Conservation (phyloP, 192 early-diverging fungal genomes). For the Coemansia umbellata region DNA sequence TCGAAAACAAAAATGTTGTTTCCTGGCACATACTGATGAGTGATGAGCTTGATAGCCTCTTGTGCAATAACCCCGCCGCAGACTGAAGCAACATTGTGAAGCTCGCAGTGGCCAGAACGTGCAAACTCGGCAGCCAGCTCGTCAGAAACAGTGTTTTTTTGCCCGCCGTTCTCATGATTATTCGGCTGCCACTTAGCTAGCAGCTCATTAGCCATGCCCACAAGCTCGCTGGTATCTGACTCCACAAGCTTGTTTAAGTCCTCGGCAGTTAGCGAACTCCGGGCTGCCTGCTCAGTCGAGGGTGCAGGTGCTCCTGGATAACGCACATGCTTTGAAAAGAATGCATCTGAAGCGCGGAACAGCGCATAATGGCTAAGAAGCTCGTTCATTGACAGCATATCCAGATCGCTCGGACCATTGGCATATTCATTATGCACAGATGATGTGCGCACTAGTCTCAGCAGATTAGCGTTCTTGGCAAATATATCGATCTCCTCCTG, state of each 20-base stretch:
- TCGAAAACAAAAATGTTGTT: slow-evolving; percentile 85
- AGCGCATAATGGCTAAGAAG: slow-evolving; percentile 24
- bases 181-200: slow-evolving; percentile 15
- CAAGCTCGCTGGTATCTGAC: slow-evolving; percentile 7
- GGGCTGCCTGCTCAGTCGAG: background rate
- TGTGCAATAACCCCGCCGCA: slow-evolving; percentile 89
- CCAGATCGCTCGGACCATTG: background rate
- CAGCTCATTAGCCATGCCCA: slow-evolving; percentile 9
- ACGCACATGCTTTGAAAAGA: slow-evolving; percentile 12
- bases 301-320: slow-evolving; percentile 18
- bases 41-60: slow-evolving; percentile 94
- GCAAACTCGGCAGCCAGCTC: slow-evolving; percentile 36
- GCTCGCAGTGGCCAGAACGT: slow-evolving; percentile 68
- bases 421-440: slow-evolving; percentile 16
- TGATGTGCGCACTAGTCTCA: slow-evolving; percentile 60
- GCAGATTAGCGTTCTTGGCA: slow-evolving; percentile 74
- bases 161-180: background rate
- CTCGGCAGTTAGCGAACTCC: background rate
- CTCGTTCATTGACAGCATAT: slow-evolving; percentile 1
- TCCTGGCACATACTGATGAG: slow-evolving; percentile 89
- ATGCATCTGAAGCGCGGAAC: slow-evolving; percentile 22
- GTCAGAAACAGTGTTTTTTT: background rate
- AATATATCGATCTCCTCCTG: slow-evolving; percentile 68
- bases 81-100: slow-evolving; percentile 81
- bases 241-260: slow-evolving; percentile 19